Conservation (phyloP, 495 filamentous ascomycete genomes). For the Tuber borchii region DNA sequence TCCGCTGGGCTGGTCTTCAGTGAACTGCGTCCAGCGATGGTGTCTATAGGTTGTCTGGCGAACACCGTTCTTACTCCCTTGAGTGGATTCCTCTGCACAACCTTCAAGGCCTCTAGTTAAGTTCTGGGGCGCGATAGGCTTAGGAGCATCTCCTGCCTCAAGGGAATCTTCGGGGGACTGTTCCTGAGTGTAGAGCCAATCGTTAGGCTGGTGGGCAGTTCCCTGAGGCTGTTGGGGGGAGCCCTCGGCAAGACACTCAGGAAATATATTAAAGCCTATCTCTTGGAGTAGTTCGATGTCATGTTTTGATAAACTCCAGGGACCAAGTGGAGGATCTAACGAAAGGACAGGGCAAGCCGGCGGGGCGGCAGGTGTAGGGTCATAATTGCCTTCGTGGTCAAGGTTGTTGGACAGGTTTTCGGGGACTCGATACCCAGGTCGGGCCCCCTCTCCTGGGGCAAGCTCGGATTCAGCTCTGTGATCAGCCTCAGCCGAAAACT, state of each 20-base stretch:
- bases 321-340: neutral
- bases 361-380: neutral
- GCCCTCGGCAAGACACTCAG: neutral
- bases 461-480: neutral
- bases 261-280: neutral
- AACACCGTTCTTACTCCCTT: neutral
- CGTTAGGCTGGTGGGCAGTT: neutral
- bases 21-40: neutral
- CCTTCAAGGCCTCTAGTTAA: neutral
- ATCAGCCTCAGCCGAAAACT: neutral
- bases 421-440: neutral
- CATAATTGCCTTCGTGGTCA: neutral
- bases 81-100: neutral
- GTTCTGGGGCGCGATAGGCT: neutral
- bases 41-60: neutral
- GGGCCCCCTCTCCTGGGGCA: neutral
- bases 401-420: neutral
- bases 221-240: neutral
- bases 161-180: neutral
- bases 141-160: neutral
- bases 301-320: neutral
- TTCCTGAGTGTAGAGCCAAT: neutral
- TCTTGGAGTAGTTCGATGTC: neutral
- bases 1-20: neutral
- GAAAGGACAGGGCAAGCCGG: neutral